Percentiles rank a stretch among this genome's conserved stretches.
Evolutionary conservation across 371 early-diverging fungal species (phyloP).

Genomic region (Mucor sp.): DNA sequence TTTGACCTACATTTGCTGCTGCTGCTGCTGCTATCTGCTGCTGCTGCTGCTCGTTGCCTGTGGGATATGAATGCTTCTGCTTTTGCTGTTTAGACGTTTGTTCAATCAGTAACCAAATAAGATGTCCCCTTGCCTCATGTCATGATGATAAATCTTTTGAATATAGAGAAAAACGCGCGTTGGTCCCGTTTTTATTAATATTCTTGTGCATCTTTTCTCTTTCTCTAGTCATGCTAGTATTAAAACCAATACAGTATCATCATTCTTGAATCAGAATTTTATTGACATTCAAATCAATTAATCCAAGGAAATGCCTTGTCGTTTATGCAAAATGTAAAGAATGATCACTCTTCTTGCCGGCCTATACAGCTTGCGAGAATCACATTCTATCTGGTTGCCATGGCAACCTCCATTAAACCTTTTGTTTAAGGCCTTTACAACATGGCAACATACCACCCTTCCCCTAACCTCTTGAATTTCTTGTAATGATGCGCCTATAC

Average conservation of each 20-base stretch:
- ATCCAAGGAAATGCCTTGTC: neutral
- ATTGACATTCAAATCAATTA: neutral
- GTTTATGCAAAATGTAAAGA: neutral
- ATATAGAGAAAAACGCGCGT: constrained; percentile 1
- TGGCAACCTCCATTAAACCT: neutral
- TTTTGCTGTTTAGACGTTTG: neutral
- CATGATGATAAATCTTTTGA: constrained; percentile 1
- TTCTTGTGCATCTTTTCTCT: neutral
- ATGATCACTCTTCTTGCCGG: neutral
- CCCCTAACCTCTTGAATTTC: neutral
- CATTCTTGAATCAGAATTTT: constrained; percentile 1
- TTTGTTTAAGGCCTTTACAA: neutral
- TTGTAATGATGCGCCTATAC: neutral
- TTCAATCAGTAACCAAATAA: neutral
- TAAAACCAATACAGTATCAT: neutral
- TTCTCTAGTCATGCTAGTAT: neutral
- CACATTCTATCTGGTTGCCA: neutral
- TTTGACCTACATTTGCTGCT: neutral
- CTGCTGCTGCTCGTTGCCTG: neutral
- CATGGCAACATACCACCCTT: neutral
- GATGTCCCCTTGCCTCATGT: constrained; percentile 3
- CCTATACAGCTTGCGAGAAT: neutral
- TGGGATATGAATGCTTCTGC: neutral
- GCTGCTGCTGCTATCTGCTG: neutral
- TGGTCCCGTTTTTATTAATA: constrained; percentile 1